Conservation (phyloP, 352 stramenopile genomes). For the Globisporangium iwayamae region DNA sequence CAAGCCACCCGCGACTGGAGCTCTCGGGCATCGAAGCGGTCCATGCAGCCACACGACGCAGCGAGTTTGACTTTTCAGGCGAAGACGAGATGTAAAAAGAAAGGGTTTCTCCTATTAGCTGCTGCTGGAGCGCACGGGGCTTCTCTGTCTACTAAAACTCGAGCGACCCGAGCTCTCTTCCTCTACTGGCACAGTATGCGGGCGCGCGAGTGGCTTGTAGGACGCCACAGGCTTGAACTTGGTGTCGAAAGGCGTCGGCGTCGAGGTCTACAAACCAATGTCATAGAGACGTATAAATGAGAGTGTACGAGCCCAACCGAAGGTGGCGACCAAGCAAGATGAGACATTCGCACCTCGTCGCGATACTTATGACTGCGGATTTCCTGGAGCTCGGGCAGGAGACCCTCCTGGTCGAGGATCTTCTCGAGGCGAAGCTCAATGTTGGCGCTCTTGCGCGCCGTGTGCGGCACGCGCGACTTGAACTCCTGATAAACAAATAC, state of each 20-base stretch:
- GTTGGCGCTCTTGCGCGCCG: conserved; percentile 59
- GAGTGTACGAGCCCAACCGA: not conserved
- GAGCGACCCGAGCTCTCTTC: not conserved
- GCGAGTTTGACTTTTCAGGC: conserved; percentile 40
- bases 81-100: conserved; percentile 18
- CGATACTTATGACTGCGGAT: conserved; percentile 54
- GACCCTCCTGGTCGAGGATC: conserved; percentile 52
- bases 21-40: conserved; percentile 44
- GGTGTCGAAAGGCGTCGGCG: conserved; percentile 30
- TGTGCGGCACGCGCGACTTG: conserved; percentile 45
- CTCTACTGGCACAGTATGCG: not conserved
- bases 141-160: not conserved
- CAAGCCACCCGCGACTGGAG: conserved; percentile 23
- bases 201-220: conserved; percentile 22
- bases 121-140: not conserved
- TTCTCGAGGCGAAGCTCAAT: conserved; percentile 52
- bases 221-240: conserved; percentile 29
- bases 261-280: conserved; percentile 17
- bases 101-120: not conserved
- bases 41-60: conserved; percentile 29
- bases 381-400: conserved; percentile 50
- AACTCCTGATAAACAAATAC: conserved; percentile 25
- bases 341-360: conserved; percentile 27
- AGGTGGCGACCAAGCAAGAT: too few species aligned
- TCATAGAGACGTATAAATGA: not conserved